phyloP scores from a whole-genome alignment of 75 land plant genomes.

The Cunninghamia lanceolata region DNA sequence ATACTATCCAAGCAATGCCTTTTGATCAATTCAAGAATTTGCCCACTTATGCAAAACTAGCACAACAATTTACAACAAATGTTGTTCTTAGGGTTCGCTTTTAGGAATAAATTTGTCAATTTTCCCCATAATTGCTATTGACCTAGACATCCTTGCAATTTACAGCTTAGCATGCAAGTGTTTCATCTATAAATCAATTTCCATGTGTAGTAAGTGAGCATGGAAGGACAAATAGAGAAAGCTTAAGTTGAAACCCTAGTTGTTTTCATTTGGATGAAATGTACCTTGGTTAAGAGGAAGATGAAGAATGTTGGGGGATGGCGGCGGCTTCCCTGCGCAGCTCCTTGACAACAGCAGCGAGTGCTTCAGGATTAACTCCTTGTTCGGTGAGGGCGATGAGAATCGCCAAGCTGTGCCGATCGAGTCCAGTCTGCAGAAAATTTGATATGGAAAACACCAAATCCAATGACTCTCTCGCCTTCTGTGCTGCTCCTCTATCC shows the following conservation, averaged over 20 bases:
- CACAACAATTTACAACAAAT: not conserved
- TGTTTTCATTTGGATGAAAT: not conserved
- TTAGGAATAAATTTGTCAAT: not conserved
- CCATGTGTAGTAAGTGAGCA: not conserved
- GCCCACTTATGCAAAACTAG: not conserved
- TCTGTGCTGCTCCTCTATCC: slow-evolving; percentile 50
- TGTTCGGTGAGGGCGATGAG: slow-evolving; percentile 64
- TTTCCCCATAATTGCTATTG: not conserved
- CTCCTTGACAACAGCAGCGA: slow-evolving; percentile 80
- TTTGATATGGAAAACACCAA: slow-evolving; percentile 62
- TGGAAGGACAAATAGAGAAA: not conserved
- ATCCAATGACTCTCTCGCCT: slow-evolving; percentile 75
- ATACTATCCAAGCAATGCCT: not conserved
- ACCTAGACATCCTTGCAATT: not conserved
- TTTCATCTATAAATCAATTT: not conserved
- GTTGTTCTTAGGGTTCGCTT: not conserved
- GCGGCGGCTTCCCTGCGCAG: slow-evolving; percentile 58
- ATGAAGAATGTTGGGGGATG: slow-evolving; percentile 12
- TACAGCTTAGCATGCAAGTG: not conserved
- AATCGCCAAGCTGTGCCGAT: slow-evolving; percentile 71
- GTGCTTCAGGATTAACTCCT: slow-evolving; percentile 75
- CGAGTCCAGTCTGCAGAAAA: slow-evolving; percentile 66
- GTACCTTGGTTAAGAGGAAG: slow-evolving; percentile 2
- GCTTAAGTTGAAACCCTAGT: not conserved
- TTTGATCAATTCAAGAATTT: not conserved